Evolutionary conservation across 305 asterid species (phyloP).

Genomic region (Fraxinus platypoda): DNA sequence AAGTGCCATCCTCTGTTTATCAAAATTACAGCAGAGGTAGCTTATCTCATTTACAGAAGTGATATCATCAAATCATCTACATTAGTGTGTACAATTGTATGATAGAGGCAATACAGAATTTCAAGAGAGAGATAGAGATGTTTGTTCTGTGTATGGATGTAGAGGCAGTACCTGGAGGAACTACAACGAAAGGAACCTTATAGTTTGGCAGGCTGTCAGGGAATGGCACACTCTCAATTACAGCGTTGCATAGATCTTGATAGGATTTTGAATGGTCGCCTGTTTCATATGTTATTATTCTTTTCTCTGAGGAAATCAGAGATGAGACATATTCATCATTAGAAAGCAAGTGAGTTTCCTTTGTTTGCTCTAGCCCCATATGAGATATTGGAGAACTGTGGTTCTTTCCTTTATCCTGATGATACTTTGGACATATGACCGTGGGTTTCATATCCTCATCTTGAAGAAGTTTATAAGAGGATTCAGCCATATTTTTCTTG

Average conservation of each 20-base stretch:
- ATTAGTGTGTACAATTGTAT: not conserved
- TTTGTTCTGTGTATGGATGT: not conserved
- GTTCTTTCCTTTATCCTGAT: slow-evolving; percentile 20
- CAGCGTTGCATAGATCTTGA: slow-evolving; percentile 7
- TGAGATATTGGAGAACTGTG: slow-evolving; percentile 22
- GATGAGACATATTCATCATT: slow-evolving; percentile 13
- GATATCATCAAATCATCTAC: not conserved
- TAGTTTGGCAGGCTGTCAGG: slow-evolving; percentile 6
- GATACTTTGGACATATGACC: not conserved
- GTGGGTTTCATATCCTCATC: slow-evolving; percentile 12
- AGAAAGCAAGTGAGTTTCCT: slow-evolving; percentile 15
- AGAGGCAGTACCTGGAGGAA: slow-evolving; percentile 24
- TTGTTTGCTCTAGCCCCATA: slow-evolving; percentile 12
- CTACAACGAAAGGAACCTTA: slow-evolving; percentile 26
- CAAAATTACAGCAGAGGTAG: slow-evolving; percentile 3
- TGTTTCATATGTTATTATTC: slow-evolving; percentile 9
- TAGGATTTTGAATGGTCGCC: not conserved
- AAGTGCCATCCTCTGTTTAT: not conserved
- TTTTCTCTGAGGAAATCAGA: slow-evolving; percentile 9
- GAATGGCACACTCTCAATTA: slow-evolving; percentile 9
- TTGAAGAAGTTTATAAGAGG: slow-evolving; percentile 6
- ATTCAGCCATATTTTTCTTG: slow-evolving; percentile 21
- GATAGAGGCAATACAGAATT: not conserved
- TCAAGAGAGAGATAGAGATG: not conserved
- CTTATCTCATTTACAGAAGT: not conserved